Conservation (phyloP, 495 filamentous ascomycete genomes). For the Aspergillus saccharolyticus region DNA sequence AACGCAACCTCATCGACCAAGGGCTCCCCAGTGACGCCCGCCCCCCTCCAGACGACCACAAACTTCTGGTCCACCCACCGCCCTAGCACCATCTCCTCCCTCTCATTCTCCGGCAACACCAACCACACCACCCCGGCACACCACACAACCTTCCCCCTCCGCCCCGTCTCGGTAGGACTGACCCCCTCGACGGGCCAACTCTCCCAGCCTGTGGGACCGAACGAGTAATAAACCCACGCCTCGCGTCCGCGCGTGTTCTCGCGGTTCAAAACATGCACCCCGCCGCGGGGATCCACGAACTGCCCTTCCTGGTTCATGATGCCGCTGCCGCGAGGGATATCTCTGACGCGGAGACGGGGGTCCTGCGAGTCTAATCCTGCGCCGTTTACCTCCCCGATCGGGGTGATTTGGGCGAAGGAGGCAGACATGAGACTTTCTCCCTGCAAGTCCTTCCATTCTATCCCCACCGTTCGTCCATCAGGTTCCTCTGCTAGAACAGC, state of each 20-base stretch:
- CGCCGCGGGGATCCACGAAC: neutral
- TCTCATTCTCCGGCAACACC: neutral
- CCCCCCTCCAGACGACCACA: neutral
- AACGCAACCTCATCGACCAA: conserved; percentile 1
- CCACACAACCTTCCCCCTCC: neutral
- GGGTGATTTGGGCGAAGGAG: neutral
- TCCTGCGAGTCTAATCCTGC: neutral
- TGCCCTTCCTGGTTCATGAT: conserved; percentile 7
- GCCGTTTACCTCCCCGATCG: neutral
- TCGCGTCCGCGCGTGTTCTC: neutral
- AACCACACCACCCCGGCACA: neutral
- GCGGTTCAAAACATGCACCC: conserved; percentile 5
- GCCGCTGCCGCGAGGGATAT: conserved; percentile 2
- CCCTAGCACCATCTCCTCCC: neutral
- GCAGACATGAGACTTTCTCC: neutral
- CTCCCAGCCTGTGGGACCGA: neutral
- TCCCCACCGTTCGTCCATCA: neutral
- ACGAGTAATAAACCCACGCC: conserved; percentile 1
- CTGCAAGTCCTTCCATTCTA: neutral
- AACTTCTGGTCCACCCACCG: neutral
- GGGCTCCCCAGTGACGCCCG: neutral
- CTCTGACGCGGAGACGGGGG: neutral
- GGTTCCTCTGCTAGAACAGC: neutral
- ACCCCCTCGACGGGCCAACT: neutral
- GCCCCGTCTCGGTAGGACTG: neutral